Evolutionary conservation across 1,284 basidiomycete genomes (phyloP), one percentile per base, ranked within the genome.

Genomic region (Taiwanofungus camphoratus): DNA sequence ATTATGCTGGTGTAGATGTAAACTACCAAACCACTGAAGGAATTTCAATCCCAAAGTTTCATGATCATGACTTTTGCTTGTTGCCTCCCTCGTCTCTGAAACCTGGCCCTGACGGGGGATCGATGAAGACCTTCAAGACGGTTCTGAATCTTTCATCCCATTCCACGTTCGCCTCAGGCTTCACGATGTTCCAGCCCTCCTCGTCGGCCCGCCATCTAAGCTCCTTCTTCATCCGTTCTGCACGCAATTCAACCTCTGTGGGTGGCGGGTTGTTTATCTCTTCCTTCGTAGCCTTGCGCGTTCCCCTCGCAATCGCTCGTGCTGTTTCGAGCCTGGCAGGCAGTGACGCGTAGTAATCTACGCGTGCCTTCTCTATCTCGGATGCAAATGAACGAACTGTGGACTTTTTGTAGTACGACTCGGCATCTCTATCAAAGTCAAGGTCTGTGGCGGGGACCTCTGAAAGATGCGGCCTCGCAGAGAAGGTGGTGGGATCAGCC

Each of bases 141-240:
- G 74, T 74, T 26, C 71, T 66, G 58, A 91, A 88, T 47, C 80
- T 68, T 48, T 81, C 74, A 56, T 93, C 87, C 91, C 91, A 96
- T 26, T 71, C 70, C 6, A 86, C 79, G 8, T 70, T 68, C 36
- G 66, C 67, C 3, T 76, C 73, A 3, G 84, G 81, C 43, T 76
- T 73, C 39, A 96, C 70, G 48, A 92, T 79, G 22, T 78, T 71
- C 80, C 83, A 95, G 1, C 87, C 92, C 45, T 75, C 74, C 51
- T 85, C 69, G 51, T 89, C 82, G 21, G 76, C 74, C 39, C 76
- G 74, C 93, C 93, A 97, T 51, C 82, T 73, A 53, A 81, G 64
- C 69, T 97, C 93, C 67, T 92, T 93, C 64, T 85, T 85, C 64
- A 90, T 64, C 46, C 91, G 71, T 66, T 93, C 89, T 18, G 82